Base-by-base conservation (phyloP, 2,329 filamentous ascomycete genomes). In the Atkinsonella texensis region DNA sequence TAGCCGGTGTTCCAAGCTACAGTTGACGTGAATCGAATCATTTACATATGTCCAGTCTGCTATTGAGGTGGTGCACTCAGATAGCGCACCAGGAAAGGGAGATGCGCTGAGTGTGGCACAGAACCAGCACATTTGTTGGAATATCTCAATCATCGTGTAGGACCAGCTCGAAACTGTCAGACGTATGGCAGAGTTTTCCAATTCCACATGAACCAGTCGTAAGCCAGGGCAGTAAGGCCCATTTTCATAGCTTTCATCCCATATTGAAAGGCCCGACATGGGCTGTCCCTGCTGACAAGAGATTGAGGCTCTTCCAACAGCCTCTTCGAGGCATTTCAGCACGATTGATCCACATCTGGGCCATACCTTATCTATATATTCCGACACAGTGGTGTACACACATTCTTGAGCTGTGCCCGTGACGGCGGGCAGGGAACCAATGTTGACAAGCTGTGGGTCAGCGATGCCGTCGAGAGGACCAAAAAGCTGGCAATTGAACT, bases 81-180 rank as follows among this genome's bases (percentile, higher is more conserved):
- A 65, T 0, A 66, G 43, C 0, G 58, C 56, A 3, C 59, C 60
- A 0, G 61, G 61, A 46, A 68, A 64, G 0, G 67, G 67, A 1
- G 67, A 68, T 1, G 65, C 56, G 47, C 64, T 68, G 10, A 69
- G 57, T 1, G 59, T 58, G 1, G 66, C 65, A 28, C 65, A 68
- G 1, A 60, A 63, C 67, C 67, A 69, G 10, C 63, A 63, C 65
- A 68, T 67, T 48, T 68, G 65, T 45, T 68, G 65, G 2, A 68
- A 59, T 2, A 68, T 59, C 12, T 68, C 64, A 43, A 67, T 62
- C 56, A 69, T 60, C 2, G 61, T 63, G 32, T 64, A 63, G 0
- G 63, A 61, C 65, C 65, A 65, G 1, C 65, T 64, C 2, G 64
- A 68, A 1, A 64, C 62, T 23, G 58, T 67, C 41, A 69, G 56